phyloP scores from a whole-genome alignment of 2,329 filamentous ascomycete species.

The Scytalidium sp. region DNA sequence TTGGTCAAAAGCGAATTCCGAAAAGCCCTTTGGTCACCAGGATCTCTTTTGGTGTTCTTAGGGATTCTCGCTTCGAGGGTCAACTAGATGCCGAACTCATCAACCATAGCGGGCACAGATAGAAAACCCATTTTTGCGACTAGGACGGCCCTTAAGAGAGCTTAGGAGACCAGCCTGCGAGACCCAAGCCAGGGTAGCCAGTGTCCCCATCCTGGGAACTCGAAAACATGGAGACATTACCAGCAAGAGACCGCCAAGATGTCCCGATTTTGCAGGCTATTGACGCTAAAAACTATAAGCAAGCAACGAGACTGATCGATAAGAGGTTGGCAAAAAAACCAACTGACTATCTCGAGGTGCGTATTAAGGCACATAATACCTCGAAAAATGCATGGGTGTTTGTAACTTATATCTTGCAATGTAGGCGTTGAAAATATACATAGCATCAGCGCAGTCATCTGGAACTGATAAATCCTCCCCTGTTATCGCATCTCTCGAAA shows the following conservation, averaged over 20 bases:
- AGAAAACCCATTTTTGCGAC: neutral
- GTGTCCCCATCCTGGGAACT: neutral
- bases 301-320: slow-evolving; percentile 30
- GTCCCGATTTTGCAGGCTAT: slow-evolving; percentile 30
- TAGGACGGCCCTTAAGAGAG: neutral
- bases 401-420: slow-evolving; percentile 10
- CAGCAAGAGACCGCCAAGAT: slow-evolving; percentile 22
- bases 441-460: slow-evolving; percentile 17
- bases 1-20: neutral
- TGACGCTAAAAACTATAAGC: slow-evolving; percentile 29
- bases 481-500: slow-evolving; percentile 22
- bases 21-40: neutral
- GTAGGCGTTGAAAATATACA: slow-evolving; percentile 29
- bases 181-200: neutral
- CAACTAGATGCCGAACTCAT: neutral
- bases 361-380: slow-evolving; percentile 9
- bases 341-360: slow-evolving; percentile 28
- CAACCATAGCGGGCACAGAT: neutral
- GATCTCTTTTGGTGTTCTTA: neutral
- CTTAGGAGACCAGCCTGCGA: neutral
- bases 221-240: neutral
- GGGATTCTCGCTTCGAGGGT: neutral
- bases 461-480: slow-evolving; percentile 23
- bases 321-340: slow-evolving; percentile 29
- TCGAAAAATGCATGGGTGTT: slow-evolving; percentile 7